These are phyloP conservation scores for Eucalyptus erythrocorys DNA, from an alignment of 345 rosid genomes.

Conservation along the genomic window DNA sequence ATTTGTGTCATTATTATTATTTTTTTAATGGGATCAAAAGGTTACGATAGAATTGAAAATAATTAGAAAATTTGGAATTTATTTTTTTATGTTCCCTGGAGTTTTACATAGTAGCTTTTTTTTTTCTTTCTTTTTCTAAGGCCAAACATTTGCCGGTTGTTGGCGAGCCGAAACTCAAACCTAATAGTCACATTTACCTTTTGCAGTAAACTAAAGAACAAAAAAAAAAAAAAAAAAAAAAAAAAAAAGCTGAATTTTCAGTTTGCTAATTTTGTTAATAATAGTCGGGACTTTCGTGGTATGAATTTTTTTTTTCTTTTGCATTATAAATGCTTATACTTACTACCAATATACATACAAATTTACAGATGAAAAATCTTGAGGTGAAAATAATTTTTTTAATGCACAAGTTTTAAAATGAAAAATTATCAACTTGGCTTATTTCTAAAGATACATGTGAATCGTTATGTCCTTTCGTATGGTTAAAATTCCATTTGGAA, in stretches of 20 bases:
- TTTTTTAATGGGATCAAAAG: background rate
- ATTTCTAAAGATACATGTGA: background rate
- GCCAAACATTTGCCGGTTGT: background rate
- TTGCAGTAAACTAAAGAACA: background rate
- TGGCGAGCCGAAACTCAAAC: background rate
- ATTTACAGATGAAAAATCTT: background rate
- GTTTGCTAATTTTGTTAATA: background rate
- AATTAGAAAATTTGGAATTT: background rate
- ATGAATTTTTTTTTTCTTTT: background rate
- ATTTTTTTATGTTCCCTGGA: background rate
- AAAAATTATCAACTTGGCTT: background rate
- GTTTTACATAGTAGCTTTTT: background rate
- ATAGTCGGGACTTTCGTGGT: background rate
- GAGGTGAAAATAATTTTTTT: background rate
- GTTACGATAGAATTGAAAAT: background rate
- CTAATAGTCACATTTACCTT: background rate
- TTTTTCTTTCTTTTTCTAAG: background rate
- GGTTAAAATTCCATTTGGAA: background rate
- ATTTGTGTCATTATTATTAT: too few species aligned
- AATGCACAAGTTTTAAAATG: background rate
- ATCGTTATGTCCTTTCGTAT: background rate
- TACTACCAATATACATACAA: background rate
- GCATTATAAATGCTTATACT: background rate
- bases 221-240: background rate
- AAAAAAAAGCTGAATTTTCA: background rate